These are phyloP conservation scores for Heterobasidion occidentale DNA, from an alignment of 1,284 basidiomycete genomes.

Conservation along the genomic window DNA sequence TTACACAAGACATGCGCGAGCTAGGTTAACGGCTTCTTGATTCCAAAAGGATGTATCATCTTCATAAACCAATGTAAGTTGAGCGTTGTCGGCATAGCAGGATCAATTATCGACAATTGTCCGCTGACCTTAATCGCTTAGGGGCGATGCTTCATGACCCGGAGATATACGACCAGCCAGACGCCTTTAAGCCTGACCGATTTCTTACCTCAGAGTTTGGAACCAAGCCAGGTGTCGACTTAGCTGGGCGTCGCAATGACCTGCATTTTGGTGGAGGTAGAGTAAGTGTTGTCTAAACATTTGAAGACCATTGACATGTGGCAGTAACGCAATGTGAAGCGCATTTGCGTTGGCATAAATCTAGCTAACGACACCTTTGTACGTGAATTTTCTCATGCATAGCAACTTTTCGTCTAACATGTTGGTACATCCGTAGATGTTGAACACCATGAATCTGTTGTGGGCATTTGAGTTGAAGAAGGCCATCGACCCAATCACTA, in stretches of 20 bases:
- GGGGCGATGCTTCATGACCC: background rate
- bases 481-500: constrained; percentile 4
- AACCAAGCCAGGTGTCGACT: background rate
- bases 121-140: background rate
- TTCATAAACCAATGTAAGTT: background rate
- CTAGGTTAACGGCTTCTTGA: background rate
- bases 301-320: background rate
- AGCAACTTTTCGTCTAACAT: background rate
- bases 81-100: too few species aligned
- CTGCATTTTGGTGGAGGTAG: background rate
- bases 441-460: constrained; percentile 8
- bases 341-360: background rate
- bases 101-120: too few species aligned
- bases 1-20: background rate
- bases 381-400: background rate
- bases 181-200: background rate
- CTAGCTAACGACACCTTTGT: background rate
- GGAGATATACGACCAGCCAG: background rate
- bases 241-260: background rate
- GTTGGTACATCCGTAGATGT: background rate
- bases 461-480: constrained; percentile 8
- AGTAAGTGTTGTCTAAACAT: background rate
- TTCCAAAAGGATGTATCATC: background rate
- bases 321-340: too few species aligned
- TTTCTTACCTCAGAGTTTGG: background rate